Evolutionary conservation across 805 yeast species (phyloP).

Genomic region (Kodamaea leandrae): DNA sequence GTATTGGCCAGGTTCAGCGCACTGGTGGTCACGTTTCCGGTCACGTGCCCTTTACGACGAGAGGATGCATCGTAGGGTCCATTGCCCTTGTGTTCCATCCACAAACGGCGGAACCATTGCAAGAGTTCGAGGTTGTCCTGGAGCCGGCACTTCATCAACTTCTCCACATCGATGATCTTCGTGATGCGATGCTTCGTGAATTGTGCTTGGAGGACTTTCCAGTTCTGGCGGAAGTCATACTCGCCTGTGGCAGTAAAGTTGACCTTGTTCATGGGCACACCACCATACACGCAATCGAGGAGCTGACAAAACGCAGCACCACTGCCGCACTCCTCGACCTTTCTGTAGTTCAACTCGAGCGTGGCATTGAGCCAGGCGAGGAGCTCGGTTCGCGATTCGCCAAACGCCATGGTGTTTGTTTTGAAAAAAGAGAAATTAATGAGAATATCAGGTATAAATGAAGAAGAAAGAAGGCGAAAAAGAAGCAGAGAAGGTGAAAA

Average conservation of each 20-base stretch:
- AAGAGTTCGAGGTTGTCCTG: constrained; percentile 93
- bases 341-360: constrained; percentile 60
- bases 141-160: constrained; percentile 77
- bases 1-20: background rate
- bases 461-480: too few relatives aligned
- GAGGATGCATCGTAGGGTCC: constrained; percentile 61
- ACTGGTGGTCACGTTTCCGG: background rate
- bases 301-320: constrained; percentile 96
- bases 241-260: constrained; percentile 68
- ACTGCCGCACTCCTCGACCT: constrained; percentile 90
- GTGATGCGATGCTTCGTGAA: constrained; percentile 69
- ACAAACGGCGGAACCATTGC: constrained; percentile 85
- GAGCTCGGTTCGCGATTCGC: constrained; percentile 82
- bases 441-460: background rate
- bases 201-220: constrained; percentile 81
- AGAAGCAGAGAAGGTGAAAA: too few relatives aligned
- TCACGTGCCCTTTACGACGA: constrained; percentile 18
- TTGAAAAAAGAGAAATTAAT: background rate
- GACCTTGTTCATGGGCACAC: constrained; percentile 77
- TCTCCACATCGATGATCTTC: constrained; percentile 76
- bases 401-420: constrained; percentile 24
- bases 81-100: constrained; percentile 72
- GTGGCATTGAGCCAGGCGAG: constrained; percentile 81
- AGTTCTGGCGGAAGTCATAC: constrained; percentile 75
- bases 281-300: constrained; percentile 79